Evolutionary conservation across 208 protist species (phyloP).

Genomic region (Borovskyia barvae): DNA sequence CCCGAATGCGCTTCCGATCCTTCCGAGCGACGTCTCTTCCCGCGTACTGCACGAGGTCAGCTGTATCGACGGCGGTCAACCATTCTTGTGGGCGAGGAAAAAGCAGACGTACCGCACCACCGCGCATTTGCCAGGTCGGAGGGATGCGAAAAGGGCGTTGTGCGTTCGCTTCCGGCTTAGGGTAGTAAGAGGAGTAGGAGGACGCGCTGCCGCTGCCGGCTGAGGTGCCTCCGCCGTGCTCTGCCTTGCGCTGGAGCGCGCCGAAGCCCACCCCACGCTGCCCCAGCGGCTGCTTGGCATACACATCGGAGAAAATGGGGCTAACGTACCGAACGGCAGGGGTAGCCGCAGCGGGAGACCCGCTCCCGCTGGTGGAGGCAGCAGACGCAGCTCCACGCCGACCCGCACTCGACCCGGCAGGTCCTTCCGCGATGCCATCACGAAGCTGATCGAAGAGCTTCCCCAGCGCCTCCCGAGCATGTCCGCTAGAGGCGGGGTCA

Average conservation of each 20-base stretch:
- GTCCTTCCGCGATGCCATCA: slow-evolving; percentile 4
- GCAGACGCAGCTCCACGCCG: neutral
- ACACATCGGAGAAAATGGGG: slow-evolving; percentile 28
- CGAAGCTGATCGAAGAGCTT: slow-evolving; percentile 51
- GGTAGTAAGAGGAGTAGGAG: slow-evolving; percentile 43
- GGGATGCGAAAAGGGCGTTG: slow-evolving; percentile 57
- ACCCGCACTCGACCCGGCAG: neutral
- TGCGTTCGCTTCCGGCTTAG: slow-evolving; percentile 31
- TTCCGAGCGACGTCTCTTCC: slow-evolving; percentile 18
- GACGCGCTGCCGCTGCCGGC: slow-evolving; percentile 6
- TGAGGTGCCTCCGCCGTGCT: slow-evolving; percentile 10
- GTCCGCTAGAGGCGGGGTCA: slow-evolving; percentile 7
- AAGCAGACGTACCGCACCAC: slow-evolving; percentile 36
- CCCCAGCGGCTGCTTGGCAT: slow-evolving; percentile 40
- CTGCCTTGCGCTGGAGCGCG: slow-evolving; percentile 32
- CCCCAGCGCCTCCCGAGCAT: slow-evolving; percentile 33
- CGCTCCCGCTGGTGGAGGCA: neutral
- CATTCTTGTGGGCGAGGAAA: slow-evolving; percentile 64
- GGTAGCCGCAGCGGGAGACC: slow-evolving; percentile 15
- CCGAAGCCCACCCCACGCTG: slow-evolving; percentile 61
- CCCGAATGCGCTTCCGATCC: slow-evolving; percentile 30
- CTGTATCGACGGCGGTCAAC: slow-evolving; percentile 57
- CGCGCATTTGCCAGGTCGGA: slow-evolving; percentile 28
- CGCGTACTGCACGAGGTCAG: slow-evolving; percentile 36
- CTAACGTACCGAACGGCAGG: slow-evolving; percentile 29